Evolutionary conservation across 495 filamentous ascomycete genomes (phyloP), one percentile per base, ranked within the genome.

Genomic region (Penicillium angulare): DNA sequence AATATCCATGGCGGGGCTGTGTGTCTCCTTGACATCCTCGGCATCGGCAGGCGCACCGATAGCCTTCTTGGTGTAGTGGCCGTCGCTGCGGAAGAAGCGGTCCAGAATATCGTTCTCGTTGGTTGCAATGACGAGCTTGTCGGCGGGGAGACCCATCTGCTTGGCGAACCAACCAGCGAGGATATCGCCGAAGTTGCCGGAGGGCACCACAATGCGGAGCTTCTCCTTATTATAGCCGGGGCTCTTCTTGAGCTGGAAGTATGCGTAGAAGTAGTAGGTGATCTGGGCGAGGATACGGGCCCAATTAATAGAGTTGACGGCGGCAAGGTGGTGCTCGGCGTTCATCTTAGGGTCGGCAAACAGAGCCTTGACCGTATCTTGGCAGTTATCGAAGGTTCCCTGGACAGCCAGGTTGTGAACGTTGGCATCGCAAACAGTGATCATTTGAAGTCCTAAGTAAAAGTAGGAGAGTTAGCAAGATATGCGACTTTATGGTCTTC

Each of bases 161-260:
- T 85, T 84, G 0, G 92, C 90, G 61, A 96, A 95, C 66, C 87
- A 97, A 35, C 93, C 93, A 0, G 93, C 92, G 3, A 97, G 79
- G 56, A 97, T 86, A 63, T 97, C 86, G n/a, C 92, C 92, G 64
- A 98, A 98, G 78, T 98, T 97, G 10, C 93, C 92, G 2, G 90
- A 89, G 2, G 93, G 93, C 0, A 89, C 86, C 7, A 92, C 87
- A 59, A 88, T 91, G 38, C 89, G 82, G 47, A 96, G 74, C 55
- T 84, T 83, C 13, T 74, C 74, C 1, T 80, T 69, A 47, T 79
- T 77, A 22, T 74, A 71, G 0, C 68, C 33, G 4, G 79, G 65
- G 9, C 76, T 71, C 36, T 75, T 74, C 13, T 73, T 72, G 27
- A 98, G 80, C 10, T 84, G 74, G 70, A 96, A 92, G 78, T 97